Evolutionary conservation across 2,329 filamentous ascomycete genomes (phyloP).

Genomic region (Arthrocladium fulminans): DNA sequence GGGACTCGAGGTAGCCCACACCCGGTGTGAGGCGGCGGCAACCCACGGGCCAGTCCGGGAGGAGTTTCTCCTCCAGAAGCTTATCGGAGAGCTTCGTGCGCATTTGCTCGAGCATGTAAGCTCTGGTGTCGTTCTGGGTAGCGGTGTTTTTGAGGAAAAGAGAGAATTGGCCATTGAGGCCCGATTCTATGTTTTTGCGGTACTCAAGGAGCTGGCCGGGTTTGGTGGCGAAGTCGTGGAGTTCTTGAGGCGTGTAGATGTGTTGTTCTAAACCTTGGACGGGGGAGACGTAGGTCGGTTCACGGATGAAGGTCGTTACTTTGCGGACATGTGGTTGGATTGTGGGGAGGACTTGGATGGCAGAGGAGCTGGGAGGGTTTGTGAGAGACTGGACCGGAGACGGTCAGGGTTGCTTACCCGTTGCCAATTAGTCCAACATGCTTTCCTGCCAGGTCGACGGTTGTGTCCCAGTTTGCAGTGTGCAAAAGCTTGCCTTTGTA

Average conservation of each 20-base stretch:
- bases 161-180: conserved; percentile 19
- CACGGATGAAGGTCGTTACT: conserved; percentile 26
- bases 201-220: conserved; percentile 15
- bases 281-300: conserved; percentile 16
- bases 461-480: conserved; percentile 24
- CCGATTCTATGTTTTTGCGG: conserved; percentile 14
- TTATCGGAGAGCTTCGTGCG: conserved; percentile 16
- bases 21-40: conserved; percentile 21
- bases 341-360: conserved; percentile 34
- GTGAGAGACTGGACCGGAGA: conserved; percentile 24
- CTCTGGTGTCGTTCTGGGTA: conserved; percentile 13
- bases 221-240: conserved; percentile 14
- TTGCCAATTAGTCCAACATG: conserved; percentile 24
- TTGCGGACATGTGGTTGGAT: conserved; percentile 22
- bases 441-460: conserved; percentile 23
- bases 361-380: conserved; percentile 23
- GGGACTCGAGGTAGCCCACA: conserved; percentile 18
- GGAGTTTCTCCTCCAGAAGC: conserved; percentile 15
- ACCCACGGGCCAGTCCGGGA: conserved; percentile 20
- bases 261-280: conserved; percentile 15
- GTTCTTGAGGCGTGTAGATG: conserved; percentile 18
- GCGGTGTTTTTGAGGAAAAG: conserved; percentile 12
- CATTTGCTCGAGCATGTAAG: conserved; percentile 19
- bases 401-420: conserved; percentile 17
- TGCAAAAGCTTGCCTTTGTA: conserved; percentile 25